phyloP scores from a whole-genome alignment of 345 rosid species.

The Sisymbrium irio region DNA sequence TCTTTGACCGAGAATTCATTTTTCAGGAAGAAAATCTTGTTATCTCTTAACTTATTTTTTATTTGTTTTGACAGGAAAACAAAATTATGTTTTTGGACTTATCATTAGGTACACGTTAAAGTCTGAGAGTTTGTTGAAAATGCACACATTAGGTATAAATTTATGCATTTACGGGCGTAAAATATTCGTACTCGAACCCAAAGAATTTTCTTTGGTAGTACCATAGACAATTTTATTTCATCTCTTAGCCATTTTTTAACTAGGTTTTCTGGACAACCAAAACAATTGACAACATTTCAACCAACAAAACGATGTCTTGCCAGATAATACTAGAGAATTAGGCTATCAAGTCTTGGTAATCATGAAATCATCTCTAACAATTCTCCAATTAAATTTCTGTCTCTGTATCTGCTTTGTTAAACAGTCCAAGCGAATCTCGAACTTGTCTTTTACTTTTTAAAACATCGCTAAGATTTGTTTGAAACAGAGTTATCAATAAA shows the following conservation, averaged over 20 bases:
- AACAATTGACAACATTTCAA: neutral
- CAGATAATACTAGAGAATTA: neutral
- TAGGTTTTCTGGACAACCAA: neutral
- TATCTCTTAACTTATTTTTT: neutral
- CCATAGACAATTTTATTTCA: neutral
- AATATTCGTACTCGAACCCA: neutral
- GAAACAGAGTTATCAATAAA: neutral
- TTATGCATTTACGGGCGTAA: neutral
- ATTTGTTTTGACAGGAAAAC: neutral
- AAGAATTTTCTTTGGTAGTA: neutral
- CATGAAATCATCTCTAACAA: neutral
- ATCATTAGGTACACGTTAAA: neutral
- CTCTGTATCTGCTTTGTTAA: neutral
- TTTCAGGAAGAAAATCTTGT: too few relatives aligned
- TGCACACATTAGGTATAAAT: neutral
- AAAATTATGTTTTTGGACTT: neutral
- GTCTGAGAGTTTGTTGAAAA: neutral
- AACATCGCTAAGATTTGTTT: neutral
- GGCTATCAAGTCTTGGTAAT: neutral
- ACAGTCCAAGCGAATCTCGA: neutral
- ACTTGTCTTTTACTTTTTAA: neutral
- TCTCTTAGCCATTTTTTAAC: neutral
- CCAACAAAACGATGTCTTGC: neutral
- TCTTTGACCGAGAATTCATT: neutral
- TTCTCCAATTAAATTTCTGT: neutral